phyloP scores from a whole-genome alignment of 2,329 filamentous ascomycete species.

The Calycina herbarum region DNA sequence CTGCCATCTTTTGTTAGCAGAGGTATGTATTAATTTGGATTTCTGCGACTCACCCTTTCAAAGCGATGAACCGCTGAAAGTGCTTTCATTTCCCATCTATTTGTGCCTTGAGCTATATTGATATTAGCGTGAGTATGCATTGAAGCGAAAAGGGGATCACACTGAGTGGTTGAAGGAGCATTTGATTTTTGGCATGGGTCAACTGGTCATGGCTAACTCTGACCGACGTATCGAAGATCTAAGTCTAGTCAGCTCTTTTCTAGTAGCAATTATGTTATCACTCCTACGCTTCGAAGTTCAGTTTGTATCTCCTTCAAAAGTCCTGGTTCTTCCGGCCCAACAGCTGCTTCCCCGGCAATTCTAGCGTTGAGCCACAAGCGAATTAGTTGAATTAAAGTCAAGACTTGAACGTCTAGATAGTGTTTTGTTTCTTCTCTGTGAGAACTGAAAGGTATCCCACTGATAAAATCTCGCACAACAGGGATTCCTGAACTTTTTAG shows the following conservation, averaged over 20 bases:
- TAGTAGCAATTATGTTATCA: neutral
- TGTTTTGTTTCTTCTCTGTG: conserved; percentile 22
- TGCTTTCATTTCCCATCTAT: conserved; percentile 14
- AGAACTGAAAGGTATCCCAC: conserved; percentile 16
- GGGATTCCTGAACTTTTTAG: conserved; percentile 15
- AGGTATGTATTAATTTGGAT: neutral
- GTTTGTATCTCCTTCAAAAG: conserved; percentile 14
- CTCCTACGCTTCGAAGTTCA: conserved; percentile 14
- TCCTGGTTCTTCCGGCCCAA: conserved; percentile 10
- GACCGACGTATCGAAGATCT: neutral
- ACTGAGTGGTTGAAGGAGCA: conserved; percentile 15
- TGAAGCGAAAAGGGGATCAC: neutral
- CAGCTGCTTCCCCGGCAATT: conserved; percentile 9
- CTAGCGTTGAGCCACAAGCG: conserved; percentile 21
- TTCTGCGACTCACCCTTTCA: conserved; percentile 15
- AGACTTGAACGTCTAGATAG: conserved; percentile 16
- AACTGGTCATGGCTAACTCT: conserved; percentile 8
- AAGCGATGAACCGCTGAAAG: conserved; percentile 7
- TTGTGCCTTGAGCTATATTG: conserved; percentile 13
- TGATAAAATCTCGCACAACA: conserved; percentile 15
- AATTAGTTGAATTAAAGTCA: conserved; percentile 17
- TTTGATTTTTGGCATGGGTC: conserved; percentile 7
- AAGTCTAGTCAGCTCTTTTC: neutral
- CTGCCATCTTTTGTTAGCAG: conserved; percentile 10
- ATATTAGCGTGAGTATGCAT: conserved; percentile 13